Percentiles rank a stretch among this genome's conserved stretches.
phyloP scores from a whole-genome alignment of 106 monocot species.

The Xerophyta viscosa region DNA sequence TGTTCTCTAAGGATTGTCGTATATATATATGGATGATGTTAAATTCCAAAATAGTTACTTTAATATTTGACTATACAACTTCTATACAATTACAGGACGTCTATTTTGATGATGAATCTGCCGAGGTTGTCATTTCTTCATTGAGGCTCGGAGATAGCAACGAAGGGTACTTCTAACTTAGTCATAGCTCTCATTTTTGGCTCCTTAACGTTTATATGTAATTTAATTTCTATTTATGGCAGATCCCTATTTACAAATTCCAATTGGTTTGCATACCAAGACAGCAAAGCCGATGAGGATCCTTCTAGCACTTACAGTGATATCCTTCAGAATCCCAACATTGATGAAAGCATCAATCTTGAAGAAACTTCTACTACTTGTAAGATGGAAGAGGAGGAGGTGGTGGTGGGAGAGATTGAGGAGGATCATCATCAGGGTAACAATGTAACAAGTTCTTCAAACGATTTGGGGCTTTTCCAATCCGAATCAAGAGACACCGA shows the following conservation, averaged over 20 bases:
- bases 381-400: background rate
- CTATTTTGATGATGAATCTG: conserved; percentile 15
- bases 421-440: background rate
- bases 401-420: conserved; percentile 8
- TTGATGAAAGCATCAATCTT: conserved; percentile 11
- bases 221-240: conserved; percentile 5
- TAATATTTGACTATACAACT: background rate
- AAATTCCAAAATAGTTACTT: too few species aligned
- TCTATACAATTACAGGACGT: conserved; percentile 2
- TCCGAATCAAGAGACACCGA: conserved; percentile 17
- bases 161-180: conserved; percentile 23
- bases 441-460: background rate
- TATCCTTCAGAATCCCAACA: too few species aligned
- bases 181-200: background rate
- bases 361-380: background rate
- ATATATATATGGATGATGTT: too few species aligned
- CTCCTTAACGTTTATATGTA: background rate
- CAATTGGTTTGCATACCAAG: conserved; percentile 79
- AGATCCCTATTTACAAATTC: conserved; percentile 72
- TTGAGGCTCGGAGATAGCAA: conserved; percentile 45
- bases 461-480: conserved; percentile 12
- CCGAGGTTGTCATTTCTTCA: conserved; percentile 13
- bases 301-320: conserved; percentile 15
- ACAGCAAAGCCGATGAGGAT: conserved; percentile 27
- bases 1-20: too few species aligned